Evolutionary conservation across 345 rosid species (phyloP).

Genomic region (Acer saccharum): DNA sequence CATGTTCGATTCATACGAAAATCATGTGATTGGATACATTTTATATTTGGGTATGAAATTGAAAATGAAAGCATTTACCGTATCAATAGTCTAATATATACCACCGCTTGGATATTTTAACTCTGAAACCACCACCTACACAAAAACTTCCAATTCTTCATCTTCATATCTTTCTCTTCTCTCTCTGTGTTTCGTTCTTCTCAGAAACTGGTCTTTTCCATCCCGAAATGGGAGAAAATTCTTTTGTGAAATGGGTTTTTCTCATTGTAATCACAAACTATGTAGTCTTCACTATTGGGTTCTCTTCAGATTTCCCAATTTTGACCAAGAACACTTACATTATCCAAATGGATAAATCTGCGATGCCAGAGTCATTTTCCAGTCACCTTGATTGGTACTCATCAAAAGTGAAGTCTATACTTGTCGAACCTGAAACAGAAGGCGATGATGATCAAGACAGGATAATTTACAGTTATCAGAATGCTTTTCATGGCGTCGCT

Average conservation of each 20-base stretch:
- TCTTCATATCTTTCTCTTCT: constrained; percentile 1
- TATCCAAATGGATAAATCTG: constrained; percentile 82
- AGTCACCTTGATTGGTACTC: constrained; percentile 76
- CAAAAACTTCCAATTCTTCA: neutral
- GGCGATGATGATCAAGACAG: constrained; percentile 39
- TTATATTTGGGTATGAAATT: too few relatives aligned
- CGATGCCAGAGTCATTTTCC: constrained; percentile 67
- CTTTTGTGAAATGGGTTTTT: constrained; percentile 40
- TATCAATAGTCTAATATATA: neutral
- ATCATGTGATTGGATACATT: too few relatives aligned
- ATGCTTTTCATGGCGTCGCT: constrained; percentile 67
- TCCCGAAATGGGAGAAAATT: constrained; percentile 44
- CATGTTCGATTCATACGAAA: too few relatives aligned
- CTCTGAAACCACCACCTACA: constrained; percentile 11
- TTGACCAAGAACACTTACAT: constrained; percentile 61
- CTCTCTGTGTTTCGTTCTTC: neutral
- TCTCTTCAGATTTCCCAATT: constrained; percentile 24
- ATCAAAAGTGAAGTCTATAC: constrained; percentile 57
- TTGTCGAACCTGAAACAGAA: constrained; percentile 28
- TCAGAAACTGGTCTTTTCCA: neutral
- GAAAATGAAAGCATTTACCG: neutral
- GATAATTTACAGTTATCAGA: constrained; percentile 68
- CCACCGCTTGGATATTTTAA: constrained; percentile 5
- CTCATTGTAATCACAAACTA: constrained; percentile 30
- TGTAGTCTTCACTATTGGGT: constrained; percentile 32